Conservation (phyloP, 2,329 filamentous ascomycete species). For the Fusarium sp. region DNA sequence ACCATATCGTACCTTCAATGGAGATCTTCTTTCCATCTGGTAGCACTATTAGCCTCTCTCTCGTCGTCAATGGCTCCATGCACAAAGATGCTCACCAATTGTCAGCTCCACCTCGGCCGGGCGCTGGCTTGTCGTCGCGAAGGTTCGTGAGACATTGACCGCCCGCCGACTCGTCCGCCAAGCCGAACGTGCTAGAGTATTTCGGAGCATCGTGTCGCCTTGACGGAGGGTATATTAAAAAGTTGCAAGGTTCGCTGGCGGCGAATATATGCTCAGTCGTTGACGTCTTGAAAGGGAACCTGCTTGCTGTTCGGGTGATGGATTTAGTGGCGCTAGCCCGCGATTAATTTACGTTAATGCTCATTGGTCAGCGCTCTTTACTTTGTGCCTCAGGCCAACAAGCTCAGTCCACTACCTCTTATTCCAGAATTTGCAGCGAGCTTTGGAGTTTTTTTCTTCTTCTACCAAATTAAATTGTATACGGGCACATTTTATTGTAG, state of each 20-base stretch:
- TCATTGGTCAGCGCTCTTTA: conserved; percentile 56
- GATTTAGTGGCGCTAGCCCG: conserved; percentile 57
- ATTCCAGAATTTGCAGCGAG: conserved; percentile 39
- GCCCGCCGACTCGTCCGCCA: conserved; percentile 73
- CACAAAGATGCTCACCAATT: conserved; percentile 72
- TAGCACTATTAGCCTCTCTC: conserved; percentile 51
- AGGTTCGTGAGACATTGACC: conserved; percentile 77
- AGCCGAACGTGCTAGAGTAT: conserved; percentile 76
- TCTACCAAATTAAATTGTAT: conserved; percentile 70
- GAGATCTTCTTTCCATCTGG: conserved; percentile 97
- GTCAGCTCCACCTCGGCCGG: conserved; percentile 96
- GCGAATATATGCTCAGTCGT: conserved; percentile 57
- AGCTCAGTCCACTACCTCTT: conserved; percentile 22
- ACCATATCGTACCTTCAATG: conserved; percentile 81
- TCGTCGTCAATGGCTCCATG: conserved; percentile 50
- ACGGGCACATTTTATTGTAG: conserved; percentile 79
- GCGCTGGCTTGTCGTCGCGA: conserved; percentile 83
- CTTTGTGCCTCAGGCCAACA: conserved; percentile 56
- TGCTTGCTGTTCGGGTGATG: conserved; percentile 56
- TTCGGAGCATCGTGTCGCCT: conserved; percentile 77
- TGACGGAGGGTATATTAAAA: conserved; percentile 61
- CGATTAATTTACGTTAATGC: conserved; percentile 60
- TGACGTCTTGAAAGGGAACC: conserved; percentile 57
- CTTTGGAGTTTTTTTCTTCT: conserved; percentile 48
- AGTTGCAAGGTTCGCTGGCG: conserved; percentile 54